These are phyloP conservation scores for Pascua sp. DNA, from an alignment of 1,284 basidiomycete species.

Conservation along the genomic window DNA sequence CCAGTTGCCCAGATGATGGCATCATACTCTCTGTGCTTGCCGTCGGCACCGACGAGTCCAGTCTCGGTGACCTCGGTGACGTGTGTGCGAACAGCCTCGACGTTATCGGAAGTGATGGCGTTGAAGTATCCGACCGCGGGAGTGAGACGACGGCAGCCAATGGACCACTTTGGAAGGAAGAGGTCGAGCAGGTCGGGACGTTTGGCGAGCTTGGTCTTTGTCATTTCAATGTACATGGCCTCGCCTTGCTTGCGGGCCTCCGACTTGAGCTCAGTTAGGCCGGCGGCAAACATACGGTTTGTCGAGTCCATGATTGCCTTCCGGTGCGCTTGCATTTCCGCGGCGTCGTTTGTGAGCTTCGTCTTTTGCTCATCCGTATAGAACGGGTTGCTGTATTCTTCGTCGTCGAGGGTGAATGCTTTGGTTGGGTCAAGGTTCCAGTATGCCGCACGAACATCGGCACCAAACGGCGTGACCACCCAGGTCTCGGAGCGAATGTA, in stretches of 20 bases:
- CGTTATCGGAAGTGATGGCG: conserved; percentile 31
- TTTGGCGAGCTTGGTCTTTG: conserved; percentile 16
- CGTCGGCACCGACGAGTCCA: conserved; percentile 24
- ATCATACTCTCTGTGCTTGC: conserved; percentile 26
- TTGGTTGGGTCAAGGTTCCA: conserved; percentile 21
- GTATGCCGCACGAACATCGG: conserved; percentile 17
- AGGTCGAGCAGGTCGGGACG: conserved; percentile 21
- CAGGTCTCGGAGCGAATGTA: conserved; percentile 23
- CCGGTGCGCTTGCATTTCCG: conserved; percentile 20
- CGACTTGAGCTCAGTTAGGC: conserved; percentile 1
- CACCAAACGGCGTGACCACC: conserved; percentile 9
- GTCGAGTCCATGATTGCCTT: conserved; percentile 28
- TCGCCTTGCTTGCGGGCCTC: conserved; percentile 12
- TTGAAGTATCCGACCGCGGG: conserved; percentile 42
- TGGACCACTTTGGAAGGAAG: conserved; percentile 23
- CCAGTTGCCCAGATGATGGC: conserved; percentile 31
- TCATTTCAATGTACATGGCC: conserved; percentile 21
- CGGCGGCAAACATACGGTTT: conserved; percentile 22
- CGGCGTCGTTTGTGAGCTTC: conserved; percentile 17
- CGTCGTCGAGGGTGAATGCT: conserved; percentile 22
- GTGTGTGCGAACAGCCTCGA: conserved; percentile 21
- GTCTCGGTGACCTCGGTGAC: conserved; percentile 22
- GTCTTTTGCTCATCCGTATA: conserved; percentile 29
- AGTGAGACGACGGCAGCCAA: conserved; percentile 38
- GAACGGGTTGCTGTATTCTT: conserved; percentile 22